Evolutionary conservation across 192 early-diverging fungal species (phyloP), one percentile per base, ranked within the genome.

Genomic region (Mortierella claussenii): DNA sequence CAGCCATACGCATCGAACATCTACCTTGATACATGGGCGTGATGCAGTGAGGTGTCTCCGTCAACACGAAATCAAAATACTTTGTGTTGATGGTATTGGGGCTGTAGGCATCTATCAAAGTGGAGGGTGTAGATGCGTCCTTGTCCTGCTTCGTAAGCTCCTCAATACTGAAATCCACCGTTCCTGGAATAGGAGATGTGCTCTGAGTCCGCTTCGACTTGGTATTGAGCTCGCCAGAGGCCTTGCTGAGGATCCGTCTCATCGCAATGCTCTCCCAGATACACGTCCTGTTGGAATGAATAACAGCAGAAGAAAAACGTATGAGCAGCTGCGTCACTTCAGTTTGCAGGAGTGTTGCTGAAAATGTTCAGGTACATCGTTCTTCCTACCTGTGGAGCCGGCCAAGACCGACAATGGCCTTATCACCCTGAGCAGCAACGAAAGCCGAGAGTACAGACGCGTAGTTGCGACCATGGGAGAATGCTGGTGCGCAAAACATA

Each of bases 11-110:
- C n/a, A n/a, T n/a, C n/a, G n/a, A n/a, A n/a, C 37, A 23, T n/a
- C 50, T 80, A 86, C 90, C 88, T 86, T 92, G 90, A 61, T 91
- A 87, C 30, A 89, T 79, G 0, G 85, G 84, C 10, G 85, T 82
- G 30, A 95, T 46, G 11, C 84, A 81, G 21, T 80, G 74, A 23
- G 89, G 88, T n/a, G 90, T 90, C 51, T 93, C 84, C 0, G 83
- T 85, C 37, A 93, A 60, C 10, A 92, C 79, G 43, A 86, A 74
- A 57, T 87, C 88, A 48, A 92, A 86, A 51, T 75, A 82, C 44
- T 87, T 86, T 12, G 87, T 82, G 57, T 93, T 93, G 67, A 85
- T 81, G 17, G 88, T 82, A 13, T 85, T 74, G 18, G 71, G 82
- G 57, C 89, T 86, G 20, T 86, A 87, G n/a, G 54, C 70, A 28